Base-by-base conservation (phyloP, 73 alveolate species). In the Paramecium tetraurelia region DNA sequence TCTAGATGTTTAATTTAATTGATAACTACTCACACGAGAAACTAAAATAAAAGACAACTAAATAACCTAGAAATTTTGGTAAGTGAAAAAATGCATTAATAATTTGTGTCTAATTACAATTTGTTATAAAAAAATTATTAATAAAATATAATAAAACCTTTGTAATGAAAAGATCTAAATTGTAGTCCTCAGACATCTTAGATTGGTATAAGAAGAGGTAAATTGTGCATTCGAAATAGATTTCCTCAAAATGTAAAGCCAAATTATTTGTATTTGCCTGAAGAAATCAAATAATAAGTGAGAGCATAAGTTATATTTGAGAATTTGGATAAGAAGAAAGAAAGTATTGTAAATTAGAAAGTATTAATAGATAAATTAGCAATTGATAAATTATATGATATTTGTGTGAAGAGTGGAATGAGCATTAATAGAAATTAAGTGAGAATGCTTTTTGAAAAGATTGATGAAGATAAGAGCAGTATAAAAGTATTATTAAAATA, bases 271-370 rank as follows among this genome's bases (percentile, higher is more conserved):
- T 63, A 63, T 33, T 63, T 63, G 31, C 84, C 84, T 22, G 84
- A 63, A 11, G 84, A 63, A 33, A 63, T 22, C 46, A 63, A 63
- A 27, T 27, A 63, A 18, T 63, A 63, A 16, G 84, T 22, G 21
- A 63, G 84, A 63, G 84, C 84, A 24, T 63, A 63, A 63, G 84
- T 63, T 63, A 63, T 63, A 63, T 63, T 63, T 33, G 84, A 63
- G 84, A 63, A 63, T 63, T 63, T 63, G 11, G 84, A 63, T 63
- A 63, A 63, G 9, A 63, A 63, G 84, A 63, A 63, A 63, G 84
- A 63, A 63, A 63, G 84, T 63, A 63, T 63, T 27, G 16, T 12
- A 27, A 31, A 63, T 27, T 63, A 18, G 69, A 18, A 53, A 53
- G 31, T 53, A 27, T 63, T 14, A 63, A 33, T 63, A 63, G 84